phyloP scores from a whole-genome alignment of 768 basidiomycete genomes.

The Trametes cinnabarina region DNA sequence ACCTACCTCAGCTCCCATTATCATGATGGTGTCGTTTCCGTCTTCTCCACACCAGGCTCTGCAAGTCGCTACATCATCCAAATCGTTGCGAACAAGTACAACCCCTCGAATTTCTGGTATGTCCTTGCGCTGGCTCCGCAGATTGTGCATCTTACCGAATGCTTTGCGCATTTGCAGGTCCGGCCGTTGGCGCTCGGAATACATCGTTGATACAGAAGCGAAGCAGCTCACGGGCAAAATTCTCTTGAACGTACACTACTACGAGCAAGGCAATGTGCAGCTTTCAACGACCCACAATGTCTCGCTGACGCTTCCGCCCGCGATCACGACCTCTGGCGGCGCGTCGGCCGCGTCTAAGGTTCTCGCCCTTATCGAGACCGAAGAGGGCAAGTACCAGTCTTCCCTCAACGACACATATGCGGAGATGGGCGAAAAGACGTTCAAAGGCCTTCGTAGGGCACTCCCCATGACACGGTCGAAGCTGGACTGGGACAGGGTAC shows the following conservation, averaged over 20 bases:
- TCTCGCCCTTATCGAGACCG: constrained; percentile 75
- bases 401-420: constrained; percentile 81
- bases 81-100: constrained; percentile 95
- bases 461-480: constrained; percentile 92
- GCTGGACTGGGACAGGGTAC: constrained; percentile 92
- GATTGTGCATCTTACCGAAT: not conserved
- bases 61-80: constrained; percentile 62
- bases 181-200: constrained; percentile 92
- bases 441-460: constrained; percentile 86
- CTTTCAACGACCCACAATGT: constrained; percentile 72
- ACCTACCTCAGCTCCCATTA: constrained; percentile 81
- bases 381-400: constrained; percentile 77
- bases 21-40: constrained; percentile 70
- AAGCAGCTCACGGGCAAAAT: constrained; percentile 69
- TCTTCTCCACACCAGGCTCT: constrained; percentile 55
- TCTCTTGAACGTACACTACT: constrained; percentile 89
- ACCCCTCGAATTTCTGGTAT: constrained; percentile 89
- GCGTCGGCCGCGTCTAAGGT: constrained; percentile 63
- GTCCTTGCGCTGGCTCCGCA: constrained; percentile 13
- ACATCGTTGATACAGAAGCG: constrained; percentile 65
- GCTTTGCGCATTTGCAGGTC: constrained; percentile 53
- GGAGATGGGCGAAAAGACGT: constrained; percentile 90
- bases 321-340: constrained; percentile 51
- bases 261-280: constrained; percentile 97
- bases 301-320: constrained; percentile 60